These are phyloP conservation scores for Candida glaebosa DNA, from an alignment of 805 yeast species.

Conservation along the genomic window DNA sequence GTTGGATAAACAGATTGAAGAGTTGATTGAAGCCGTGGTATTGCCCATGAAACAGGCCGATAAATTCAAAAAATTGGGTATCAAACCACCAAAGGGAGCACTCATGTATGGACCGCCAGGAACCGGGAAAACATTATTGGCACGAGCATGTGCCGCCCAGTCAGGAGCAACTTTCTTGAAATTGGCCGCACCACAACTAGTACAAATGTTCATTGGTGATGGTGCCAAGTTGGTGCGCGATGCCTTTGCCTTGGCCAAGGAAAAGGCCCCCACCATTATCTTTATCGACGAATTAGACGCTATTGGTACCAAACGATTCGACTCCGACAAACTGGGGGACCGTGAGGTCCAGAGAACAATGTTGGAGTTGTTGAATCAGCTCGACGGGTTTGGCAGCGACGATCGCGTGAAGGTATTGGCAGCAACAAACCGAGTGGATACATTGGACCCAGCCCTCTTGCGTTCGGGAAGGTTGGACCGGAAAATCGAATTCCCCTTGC, in stretches of 20 bases:
- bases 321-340: constrained; percentile 44
- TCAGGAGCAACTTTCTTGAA: constrained; percentile 45
- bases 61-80: constrained; percentile 89
- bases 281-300: constrained; percentile 48
- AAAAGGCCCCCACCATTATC: constrained; percentile 45
- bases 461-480: constrained; percentile 98
- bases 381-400: constrained; percentile 95
- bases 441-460: constrained; percentile 94
- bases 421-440: constrained; percentile 97
- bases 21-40: constrained; percentile 96
- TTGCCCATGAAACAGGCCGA: constrained; percentile 98
- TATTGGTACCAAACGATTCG: constrained; percentile 45
- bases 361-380: constrained; percentile 47
- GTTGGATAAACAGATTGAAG: constrained; percentile 96
- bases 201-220: constrained; percentile 46
- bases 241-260: constrained; percentile 46
- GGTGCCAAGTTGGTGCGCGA: constrained; percentile 46
- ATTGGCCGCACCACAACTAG: constrained; percentile 45
- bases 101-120: constrained; percentile 50
- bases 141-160: constrained; percentile 48
- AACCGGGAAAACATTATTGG: constrained; percentile 44
- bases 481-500: constrained; percentile 96
- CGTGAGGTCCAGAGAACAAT: constrained; percentile 47
- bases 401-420: constrained; percentile 97
- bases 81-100: constrained; percentile 58